Evolutionary conservation across 2,329 filamentous ascomycete genomes (phyloP), one percentile per base, ranked within the genome.

Genomic region (Stagonosporopsis chrysanthemi): DNA sequence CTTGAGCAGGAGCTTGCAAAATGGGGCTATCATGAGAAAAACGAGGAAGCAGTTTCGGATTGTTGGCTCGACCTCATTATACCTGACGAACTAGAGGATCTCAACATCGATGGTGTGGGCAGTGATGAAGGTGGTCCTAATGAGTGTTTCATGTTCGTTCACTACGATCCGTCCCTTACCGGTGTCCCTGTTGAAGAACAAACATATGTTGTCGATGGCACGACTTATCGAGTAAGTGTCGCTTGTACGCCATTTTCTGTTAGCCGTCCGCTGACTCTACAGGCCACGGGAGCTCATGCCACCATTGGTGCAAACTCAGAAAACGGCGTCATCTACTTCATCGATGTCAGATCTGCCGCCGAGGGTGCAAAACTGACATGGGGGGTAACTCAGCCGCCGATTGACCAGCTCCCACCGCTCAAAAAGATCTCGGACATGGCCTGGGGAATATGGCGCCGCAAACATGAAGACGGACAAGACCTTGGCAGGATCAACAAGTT

Each of bases 341-440:
- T 51, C 6, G 6, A 51, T 6, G 26, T 33, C 39, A 51, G 4
- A 12, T 51, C 47, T n/a, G 47, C 47, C 5, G 15, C 22, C 1
- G 29, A 33, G 35, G 47, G 47, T 6, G 47, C 47, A 6, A 40
- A 22, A 6, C 4, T 2, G 4, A 14, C 19, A 4, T 51, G 47
- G 39, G 31, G n/a, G 3, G 39, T 28, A 2, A 19, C 15, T 4
- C 6, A n/a, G 2, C 22, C 47, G 11, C 47, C 28, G 1, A 3
- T 28, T 1, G 39, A 51, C 6, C 6, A 51, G 39, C 47, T 51
- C 35, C 47, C 47, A 22, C 19, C 24, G 19, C 6, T 50, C 19
- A 50, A 22, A 19, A 22, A 42, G 9, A 50, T 35, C 14, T 50
- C 47, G 1, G 38, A 50, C 8, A 42, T 42, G 29, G 47, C 47